Evolutionary conservation across 305 asterid species (phyloP), one percentile per base, ranked within the genome.

Genomic region (Striga hermonthica): DNA sequence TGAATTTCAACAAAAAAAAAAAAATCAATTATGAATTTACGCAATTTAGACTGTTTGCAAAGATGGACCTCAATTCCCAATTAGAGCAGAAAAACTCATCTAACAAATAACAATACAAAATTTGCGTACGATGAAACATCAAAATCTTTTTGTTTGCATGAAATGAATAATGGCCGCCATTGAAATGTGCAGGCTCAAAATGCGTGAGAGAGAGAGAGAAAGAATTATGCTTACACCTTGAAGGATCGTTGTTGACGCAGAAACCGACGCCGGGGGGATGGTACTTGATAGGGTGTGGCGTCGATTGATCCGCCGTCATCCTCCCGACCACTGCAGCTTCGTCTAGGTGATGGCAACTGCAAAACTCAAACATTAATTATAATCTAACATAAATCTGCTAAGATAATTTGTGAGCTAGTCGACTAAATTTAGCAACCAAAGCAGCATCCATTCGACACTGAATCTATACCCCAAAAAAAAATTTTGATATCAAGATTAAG

Each of bases 231-330:
- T 4, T 73, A 91, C 96, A 74, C 95, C 95, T 89, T 57, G 91
- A 72, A 71, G 98, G 98, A 58, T 89, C 85, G 86, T 96, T 91
- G 70, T 80, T 89, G 68, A 89, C 67, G 52, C 96, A 91, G 66
- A 7, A 79, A 71, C 85, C 89, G 3, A 91, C 76, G 31, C 95
- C 95, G 37, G 88, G 80, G 64, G 87, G 90, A 66, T 91, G 98
- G 49, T 85, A 92, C 67, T 84, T 89, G 50, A 89, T 86, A 9
- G 96, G 93, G 54, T 91, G 98, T 47, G 96, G 95, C 79, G 64
- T 88, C 43, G 84, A 73, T n/a, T n/a, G n/a, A n/a, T n/a, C n/a
- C n/a, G 13, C 76, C 57, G 80, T 31, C 94, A 81, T 82, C 68
- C 57, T 50, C 41, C 57, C 65, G 50, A 62, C 44, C 34, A 31